Evolutionary conservation across 352 stramenopile species (phyloP).

Genomic region (Pythium angustatum): DNA sequence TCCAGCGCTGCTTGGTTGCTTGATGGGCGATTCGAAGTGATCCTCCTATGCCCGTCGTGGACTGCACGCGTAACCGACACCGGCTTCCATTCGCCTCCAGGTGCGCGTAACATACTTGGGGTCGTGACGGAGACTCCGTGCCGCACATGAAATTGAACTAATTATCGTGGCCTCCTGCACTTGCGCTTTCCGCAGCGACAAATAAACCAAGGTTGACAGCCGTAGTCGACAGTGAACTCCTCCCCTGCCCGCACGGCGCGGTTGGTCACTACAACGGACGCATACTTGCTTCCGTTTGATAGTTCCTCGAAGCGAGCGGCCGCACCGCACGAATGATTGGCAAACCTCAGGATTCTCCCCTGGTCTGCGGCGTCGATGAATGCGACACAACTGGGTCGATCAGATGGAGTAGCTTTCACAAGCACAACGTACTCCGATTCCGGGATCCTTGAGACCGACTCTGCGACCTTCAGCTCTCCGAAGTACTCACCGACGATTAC

Average conservation of each 20-base stretch:
- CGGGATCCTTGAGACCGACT: neutral
- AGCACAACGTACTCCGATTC: neutral
- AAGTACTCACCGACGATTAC: constrained; percentile 3
- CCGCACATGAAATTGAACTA: neutral
- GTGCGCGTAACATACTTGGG: neutral
- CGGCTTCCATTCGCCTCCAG: neutral
- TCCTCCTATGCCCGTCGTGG: no score
- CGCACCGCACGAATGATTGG: neutral
- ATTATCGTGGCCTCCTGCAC: neutral
- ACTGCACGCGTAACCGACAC: neutral
- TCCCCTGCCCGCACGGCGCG: neutral
- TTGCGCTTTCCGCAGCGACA: neutral
- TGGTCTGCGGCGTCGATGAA: neutral
- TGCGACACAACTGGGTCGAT: neutral
- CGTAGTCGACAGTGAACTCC: constrained; percentile 1
- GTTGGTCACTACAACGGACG: neutral
- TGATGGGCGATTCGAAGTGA: no score
- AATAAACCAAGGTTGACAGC: neutral
- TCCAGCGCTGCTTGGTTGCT: neutral
- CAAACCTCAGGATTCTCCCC: neutral
- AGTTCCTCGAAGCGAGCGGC: neutral
- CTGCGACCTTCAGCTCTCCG: neutral
- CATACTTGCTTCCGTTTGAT: neutral
- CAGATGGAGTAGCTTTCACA: neutral
- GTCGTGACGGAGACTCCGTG: neutral